Base-by-base conservation (phyloP, 805 yeast genomes). In the Saccharomycopsis sp. region DNA sequence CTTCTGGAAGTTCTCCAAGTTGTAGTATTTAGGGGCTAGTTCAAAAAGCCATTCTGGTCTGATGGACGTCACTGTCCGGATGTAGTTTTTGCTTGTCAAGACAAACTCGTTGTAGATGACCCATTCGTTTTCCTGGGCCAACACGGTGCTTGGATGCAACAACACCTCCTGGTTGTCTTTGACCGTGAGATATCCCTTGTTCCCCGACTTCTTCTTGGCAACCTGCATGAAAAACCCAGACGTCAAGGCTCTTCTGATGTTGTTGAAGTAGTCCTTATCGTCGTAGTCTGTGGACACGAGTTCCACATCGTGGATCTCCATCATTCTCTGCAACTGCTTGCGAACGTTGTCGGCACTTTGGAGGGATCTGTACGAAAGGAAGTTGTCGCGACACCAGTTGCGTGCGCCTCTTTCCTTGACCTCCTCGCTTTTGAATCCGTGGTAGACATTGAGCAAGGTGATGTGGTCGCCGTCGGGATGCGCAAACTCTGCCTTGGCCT, bases 221-320 rank as follows among this genome's bases (percentile, higher is more conserved):
- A 89, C 96, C 75, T 94, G 99, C 98, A 94, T 91, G 76, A 94
- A 94, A 71, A 91, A 91, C 1, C 99, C 99, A n/a, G 89, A 81
- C 2, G 89, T 79, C 59, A 94, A 73, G 0, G 98, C 97, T 70
- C 87, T 88, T 58, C 96, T 79, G 63, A 94, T 84, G 66, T 89
- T 87, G 64, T 80, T 84, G 71, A 84, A 85, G 73, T 89, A 91
- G 48, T 69, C 68, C 54, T 80, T 81, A 62, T 78, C 76, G 24
- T 81, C 87, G 61, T 73, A 79, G 47, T 87, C 84, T 1, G 90
- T 85, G 52, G 90, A 81, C 59, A 80, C 77, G 56, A 94, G 72
- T 58, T 84, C 89, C 58, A 92, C 73, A 65, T 88, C 94, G 66
- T 84, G 80, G 57, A 86, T 79, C 64, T 85, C 85, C 97, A 94